These are phyloP conservation scores for Leccinellum luteum DNA, from an alignment of 768 basidiomycete species.

Conservation along the genomic window DNA sequence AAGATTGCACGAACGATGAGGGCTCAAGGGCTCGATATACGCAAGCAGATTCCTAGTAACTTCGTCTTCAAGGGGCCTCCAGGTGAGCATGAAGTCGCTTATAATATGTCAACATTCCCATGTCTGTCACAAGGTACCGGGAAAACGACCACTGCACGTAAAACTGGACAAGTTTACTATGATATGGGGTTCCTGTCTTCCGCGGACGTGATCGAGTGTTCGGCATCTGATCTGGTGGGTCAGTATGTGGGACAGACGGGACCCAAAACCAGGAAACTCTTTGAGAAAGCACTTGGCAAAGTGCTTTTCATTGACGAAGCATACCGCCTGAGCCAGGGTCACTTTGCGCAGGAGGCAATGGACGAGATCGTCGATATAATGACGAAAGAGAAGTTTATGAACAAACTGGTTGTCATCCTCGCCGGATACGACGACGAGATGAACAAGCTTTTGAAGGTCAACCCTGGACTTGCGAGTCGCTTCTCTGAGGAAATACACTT, in stretches of 20 bases:
- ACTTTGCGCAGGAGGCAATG: slow-evolving; percentile 67
- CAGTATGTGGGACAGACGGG: slow-evolving; percentile 73
- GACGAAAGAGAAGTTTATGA: slow-evolving; percentile 54
- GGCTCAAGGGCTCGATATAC: slow-evolving; percentile 39
- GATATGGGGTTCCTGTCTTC: slow-evolving; percentile 58
- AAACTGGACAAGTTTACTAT: slow-evolving; percentile 60
- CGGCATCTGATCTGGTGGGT: slow-evolving; percentile 66
- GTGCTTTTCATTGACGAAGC: slow-evolving; percentile 75
- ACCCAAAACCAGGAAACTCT: slow-evolving; percentile 56
- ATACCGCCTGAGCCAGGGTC: slow-evolving; percentile 58
- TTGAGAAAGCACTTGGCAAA: slow-evolving; percentile 64
- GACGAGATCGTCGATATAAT: slow-evolving; percentile 67
- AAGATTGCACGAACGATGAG: slow-evolving; percentile 44
- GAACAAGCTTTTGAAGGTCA: slow-evolving; percentile 55
- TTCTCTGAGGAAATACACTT: slow-evolving; percentile 63
- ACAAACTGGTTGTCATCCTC: slow-evolving; percentile 63
- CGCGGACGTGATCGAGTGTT: slow-evolving; percentile 61
- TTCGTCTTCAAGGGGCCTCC: slow-evolving; percentile 76
- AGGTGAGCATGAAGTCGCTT: slow-evolving; percentile 35
- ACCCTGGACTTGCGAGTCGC: slow-evolving; percentile 63
- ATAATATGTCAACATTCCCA: neutral
- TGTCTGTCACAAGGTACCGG: slow-evolving; percentile 48
- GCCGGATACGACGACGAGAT: slow-evolving; percentile 72
- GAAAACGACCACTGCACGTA: slow-evolving; percentile 61
- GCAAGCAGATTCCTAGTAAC: slow-evolving; percentile 55